Percentiles rank a stretch among this genome's conserved stretches.
phyloP scores from a whole-genome alignment of 1,139 yeast genomes.

The Tardiomyces blankii region DNA sequence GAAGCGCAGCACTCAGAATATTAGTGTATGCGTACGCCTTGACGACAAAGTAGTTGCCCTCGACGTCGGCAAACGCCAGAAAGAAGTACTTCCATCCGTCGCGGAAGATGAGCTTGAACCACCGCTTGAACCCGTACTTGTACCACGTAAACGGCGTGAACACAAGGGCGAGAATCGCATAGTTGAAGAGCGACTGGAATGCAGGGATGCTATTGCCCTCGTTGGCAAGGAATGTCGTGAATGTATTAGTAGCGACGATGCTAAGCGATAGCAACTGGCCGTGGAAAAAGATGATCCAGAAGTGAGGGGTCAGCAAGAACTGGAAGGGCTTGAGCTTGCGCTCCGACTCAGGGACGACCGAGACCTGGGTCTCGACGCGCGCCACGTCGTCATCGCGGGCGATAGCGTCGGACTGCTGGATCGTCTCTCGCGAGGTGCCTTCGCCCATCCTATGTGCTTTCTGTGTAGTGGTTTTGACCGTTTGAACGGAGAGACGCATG shows the following conservation, averaged over 20 bases:
- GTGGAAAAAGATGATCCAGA: constrained; percentile 31
- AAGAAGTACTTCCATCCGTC: constrained; percentile 35
- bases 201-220: constrained; percentile 32
- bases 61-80: constrained; percentile 34
- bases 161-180: constrained; percentile 26
- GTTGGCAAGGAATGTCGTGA: constrained; percentile 29
- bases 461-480: no score
- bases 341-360: neutral
- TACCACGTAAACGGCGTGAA: constrained; percentile 31
- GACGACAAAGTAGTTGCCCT: constrained; percentile 35
- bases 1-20: constrained; percentile 31
- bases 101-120: constrained; percentile 17
- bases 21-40: constrained; percentile 35
- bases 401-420: no score
- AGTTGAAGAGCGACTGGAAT: constrained; percentile 32
- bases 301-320: constrained; percentile 25
- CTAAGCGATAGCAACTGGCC: constrained; percentile 33
- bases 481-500: no score
- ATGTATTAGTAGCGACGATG: constrained; percentile 32
- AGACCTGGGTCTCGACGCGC: neutral
- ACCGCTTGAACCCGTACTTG: constrained; percentile 27
- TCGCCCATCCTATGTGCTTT: no score
- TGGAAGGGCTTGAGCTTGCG: constrained; percentile 13
- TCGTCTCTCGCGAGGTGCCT: no score
- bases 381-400: no score